Conservation (phyloP, 805 yeast genomes). For the Priceomyces haplophilus region DNA sequence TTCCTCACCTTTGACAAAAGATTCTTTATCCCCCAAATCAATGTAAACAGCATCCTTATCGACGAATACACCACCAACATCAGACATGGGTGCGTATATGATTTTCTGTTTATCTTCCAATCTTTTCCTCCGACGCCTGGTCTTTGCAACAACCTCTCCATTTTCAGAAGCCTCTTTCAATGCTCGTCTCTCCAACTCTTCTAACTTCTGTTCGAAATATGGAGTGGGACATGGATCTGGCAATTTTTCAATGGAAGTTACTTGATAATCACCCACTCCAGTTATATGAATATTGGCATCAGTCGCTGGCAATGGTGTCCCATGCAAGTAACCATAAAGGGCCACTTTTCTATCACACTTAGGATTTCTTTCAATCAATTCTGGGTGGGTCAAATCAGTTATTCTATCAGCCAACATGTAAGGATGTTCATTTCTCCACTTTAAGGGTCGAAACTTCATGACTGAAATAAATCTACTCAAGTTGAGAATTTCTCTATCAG, state of each 20-base stretch:
- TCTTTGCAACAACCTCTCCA: slow-evolving; percentile 52
- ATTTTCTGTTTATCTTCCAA: slow-evolving; percentile 91
- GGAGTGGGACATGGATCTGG: slow-evolving; percentile 99
- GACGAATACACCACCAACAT: slow-evolving; percentile 96
- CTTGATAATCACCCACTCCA: slow-evolving; percentile 88
- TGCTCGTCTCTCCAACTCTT: slow-evolving; percentile 74
- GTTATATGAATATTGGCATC: slow-evolving; percentile 87
- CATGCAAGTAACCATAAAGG: slow-evolving; percentile 90
- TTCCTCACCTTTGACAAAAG: slow-evolving; percentile 62
- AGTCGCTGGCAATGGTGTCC: slow-evolving; percentile 71
- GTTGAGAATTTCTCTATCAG: slow-evolving; percentile 92
- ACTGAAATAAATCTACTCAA: slow-evolving; percentile 89
- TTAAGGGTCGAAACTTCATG: slow-evolving; percentile 98
- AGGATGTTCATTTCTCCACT: slow-evolving; percentile 99
- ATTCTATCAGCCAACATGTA: slow-evolving; percentile 87
- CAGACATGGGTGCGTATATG: slow-evolving; percentile 98
- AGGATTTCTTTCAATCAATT: slow-evolving; percentile 68
- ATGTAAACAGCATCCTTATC: slow-evolving; percentile 98
- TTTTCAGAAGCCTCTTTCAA: slow-evolving; percentile 62
- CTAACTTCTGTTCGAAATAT: slow-evolving; percentile 77
- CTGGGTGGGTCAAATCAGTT: slow-evolving; percentile 93
- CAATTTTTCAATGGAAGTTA: slow-evolving; percentile 74
- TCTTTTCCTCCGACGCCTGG: slow-evolving; percentile 73
- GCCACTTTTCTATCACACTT: slow-evolving; percentile 89
- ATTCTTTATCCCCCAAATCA: slow-evolving; percentile 60